Base-by-base conservation (phyloP, 768 basidiomycete genomes). In the Boletus fagicola region DNA sequence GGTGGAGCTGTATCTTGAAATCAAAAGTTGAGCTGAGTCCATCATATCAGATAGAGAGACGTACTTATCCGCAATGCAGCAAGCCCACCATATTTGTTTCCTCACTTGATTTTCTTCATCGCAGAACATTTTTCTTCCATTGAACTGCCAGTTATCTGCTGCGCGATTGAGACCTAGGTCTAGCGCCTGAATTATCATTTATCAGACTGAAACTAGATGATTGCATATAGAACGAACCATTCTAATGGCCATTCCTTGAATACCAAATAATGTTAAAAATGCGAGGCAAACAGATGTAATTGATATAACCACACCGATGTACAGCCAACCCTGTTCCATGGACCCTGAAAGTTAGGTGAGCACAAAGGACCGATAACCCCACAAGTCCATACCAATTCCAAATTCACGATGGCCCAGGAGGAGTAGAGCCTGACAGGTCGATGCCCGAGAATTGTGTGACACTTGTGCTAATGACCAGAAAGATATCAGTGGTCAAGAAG, bases 251-350 rank as follows among this genome's bases (percentile, higher is more conserved):
- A 88, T 86, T 38, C 86, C 86, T 79, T 62, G 10, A 46, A 24
- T 42, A 38, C 30, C 58, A 26, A 67, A 53, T 52, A 46, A 48
- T 42, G 12, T 51, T 20, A 48, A 18, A 18, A 6, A 33, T 2
- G n/a, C 15, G 39, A 43, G 42, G 30, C 10, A 54, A 24, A 56
- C 38, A 51, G n/a, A 54, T 47, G 8, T 28, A 31, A 39, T 1
- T 31, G 3, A 56, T 56, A 35, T 47, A 39, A 61, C 55, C 64
- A 45, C 55, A 86, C 89, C 89, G 60, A 87, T 83, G 65, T 87
- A 90, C 47, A 91, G 77, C 93, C 93, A 95, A 1, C 88, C 90
- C 67, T 90, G 86, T 58, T 90, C 87, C 87, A 92, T 91, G 15
- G 78, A 76, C 30, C 80, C 78, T 79, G 58, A 31, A 52, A 38